Base-by-base conservation (phyloP, 2,329 filamentous ascomycete genomes). In the Pseudocercospora fuligena region DNA sequence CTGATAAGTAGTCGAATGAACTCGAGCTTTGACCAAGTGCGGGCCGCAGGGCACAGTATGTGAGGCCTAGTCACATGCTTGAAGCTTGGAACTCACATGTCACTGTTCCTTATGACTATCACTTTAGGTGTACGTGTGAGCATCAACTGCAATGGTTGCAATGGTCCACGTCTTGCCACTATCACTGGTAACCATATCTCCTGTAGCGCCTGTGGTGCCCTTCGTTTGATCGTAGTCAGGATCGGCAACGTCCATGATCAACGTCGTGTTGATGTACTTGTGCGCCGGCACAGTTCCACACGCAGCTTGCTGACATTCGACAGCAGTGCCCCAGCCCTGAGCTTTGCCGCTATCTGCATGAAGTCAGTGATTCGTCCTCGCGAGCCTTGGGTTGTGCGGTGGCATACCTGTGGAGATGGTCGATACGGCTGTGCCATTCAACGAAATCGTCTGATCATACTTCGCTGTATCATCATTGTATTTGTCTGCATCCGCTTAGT, bases 111-210 rank as follows among this genome's bases (percentile, higher is more conserved):
- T 27, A 5, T 14, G 47, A 12, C 9, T 25, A 19, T 51, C 33
- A 61, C 47, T 27, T 53, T 62, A 60, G 43, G 36, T 60, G 33
- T 67, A 64, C 9, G 62, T 67, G 27, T 65, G 43, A 11, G 47
- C 19, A 11, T 65, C 61, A 25, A 81, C 79, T 11, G 68, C 60
- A 60, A 82, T 82, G 9, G 75, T 78, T 27, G 68, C 77, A 29
- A 82, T 77, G n/a, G 73, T 80, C 81, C 81, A 83, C 5, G 80
- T 83, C 70, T 79, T 79, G 7, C 81, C 81, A 31, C 76, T 76
- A 63, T 83, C 81, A 12, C 59, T 73, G 5, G 80, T 82, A 36
- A 74, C 72, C 77, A 82, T 76, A 8, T 79, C 74, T 7, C 79
- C 81, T 9, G 78, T 81, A n/a, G 80, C 80, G 5, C 80, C 81